Evolutionary conservation across 1,139 yeast genomes (phyloP).

Genomic region (Yamadazyma pseudoaaseri): DNA sequence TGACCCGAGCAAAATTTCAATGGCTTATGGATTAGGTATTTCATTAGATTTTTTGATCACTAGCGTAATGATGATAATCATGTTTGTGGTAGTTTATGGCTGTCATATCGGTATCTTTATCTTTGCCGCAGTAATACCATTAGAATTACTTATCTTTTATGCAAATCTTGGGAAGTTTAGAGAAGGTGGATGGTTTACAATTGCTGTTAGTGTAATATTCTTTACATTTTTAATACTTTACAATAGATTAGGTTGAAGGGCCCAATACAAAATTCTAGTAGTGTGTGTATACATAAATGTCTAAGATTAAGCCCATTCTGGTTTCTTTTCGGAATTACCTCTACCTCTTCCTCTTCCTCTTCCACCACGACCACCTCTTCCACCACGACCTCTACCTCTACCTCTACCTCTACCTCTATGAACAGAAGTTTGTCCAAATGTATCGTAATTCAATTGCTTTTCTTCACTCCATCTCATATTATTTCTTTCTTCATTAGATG

Average conservation of each 20-base stretch:
- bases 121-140: slow-evolving; percentile 7
- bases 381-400: slow-evolving; percentile 33
- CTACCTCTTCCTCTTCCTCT: slow-evolving; percentile 29
- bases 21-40: slow-evolving; percentile 62
- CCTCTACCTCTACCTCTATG: slow-evolving; percentile 26
- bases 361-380: slow-evolving; percentile 25
- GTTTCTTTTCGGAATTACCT: slow-evolving; percentile 17
- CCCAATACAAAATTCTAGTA: too few species aligned
- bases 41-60: slow-evolving; percentile 55
- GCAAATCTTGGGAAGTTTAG: slow-evolving; percentile 6
- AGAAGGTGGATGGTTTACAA: slow-evolving; percentile 12
- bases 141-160: slow-evolving; percentile 7
- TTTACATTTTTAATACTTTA: slow-evolving; percentile 5
- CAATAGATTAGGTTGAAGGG: too few species aligned
- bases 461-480: slow-evolving; percentile 63
- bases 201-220: slow-evolving; percentile 6
- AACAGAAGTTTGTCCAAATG: slow-evolving; percentile 59
- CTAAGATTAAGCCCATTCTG: slow-evolving; percentile 26
- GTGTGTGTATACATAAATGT: too few species aligned
- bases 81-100: slow-evolving; percentile 6
- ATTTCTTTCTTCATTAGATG: slow-evolving; percentile 43
- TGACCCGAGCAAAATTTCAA: slow-evolving; percentile 49
- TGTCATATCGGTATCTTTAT: neutral
- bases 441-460: slow-evolving; percentile 59
- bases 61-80: slow-evolving; percentile 39